A percentile compares a stretch with the other conserved stretches of the same genome.
Conservation (phyloP, 345 rosid genomes). For the Populus davidiana region DNA sequence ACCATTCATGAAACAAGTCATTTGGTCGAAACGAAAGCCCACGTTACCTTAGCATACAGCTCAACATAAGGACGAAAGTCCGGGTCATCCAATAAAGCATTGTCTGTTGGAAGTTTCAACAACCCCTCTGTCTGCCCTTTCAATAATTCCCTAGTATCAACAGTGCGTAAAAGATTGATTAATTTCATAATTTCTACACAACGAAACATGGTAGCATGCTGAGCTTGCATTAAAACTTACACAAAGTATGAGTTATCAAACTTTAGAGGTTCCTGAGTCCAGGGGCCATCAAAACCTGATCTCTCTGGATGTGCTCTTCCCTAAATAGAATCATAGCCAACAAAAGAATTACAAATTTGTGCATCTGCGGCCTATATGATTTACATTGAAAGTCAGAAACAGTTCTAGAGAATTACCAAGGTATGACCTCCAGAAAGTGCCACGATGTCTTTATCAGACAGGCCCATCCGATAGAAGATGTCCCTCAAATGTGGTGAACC, state of each 20-base stretch:
- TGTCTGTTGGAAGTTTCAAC: slow-evolving; percentile 85
- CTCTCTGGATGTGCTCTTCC: slow-evolving; percentile 94
- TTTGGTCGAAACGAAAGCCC: neutral
- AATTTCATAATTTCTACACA: neutral
- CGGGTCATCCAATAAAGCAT: slow-evolving; percentile 61
- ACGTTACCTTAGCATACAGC: slow-evolving; percentile 72
- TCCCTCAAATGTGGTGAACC: slow-evolving; percentile 76
- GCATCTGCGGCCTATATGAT: neutral
- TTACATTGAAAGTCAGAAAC: neutral
- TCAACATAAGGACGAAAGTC: slow-evolving; percentile 69
- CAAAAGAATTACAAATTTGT: slow-evolving; percentile 5
- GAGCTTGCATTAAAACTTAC: slow-evolving; percentile 41
- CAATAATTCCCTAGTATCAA: slow-evolving; percentile 55
- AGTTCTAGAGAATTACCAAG: slow-evolving; percentile 30
- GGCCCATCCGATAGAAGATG: slow-evolving; percentile 83
- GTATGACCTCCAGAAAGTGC: slow-evolving; percentile 63
- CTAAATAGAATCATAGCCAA: slow-evolving; percentile 34
- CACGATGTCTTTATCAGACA: slow-evolving; percentile 82
- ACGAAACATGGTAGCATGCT: neutral
- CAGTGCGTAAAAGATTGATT: neutral
- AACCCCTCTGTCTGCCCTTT: slow-evolving; percentile 77
- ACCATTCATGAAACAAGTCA: neutral
- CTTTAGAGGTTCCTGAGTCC: slow-evolving; percentile 91
- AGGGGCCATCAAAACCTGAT: slow-evolving; percentile 95
- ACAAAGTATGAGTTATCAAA: slow-evolving; percentile 91